Conservation (phyloP, 306 rosid genomes). For the Inga oerstediana region DNA sequence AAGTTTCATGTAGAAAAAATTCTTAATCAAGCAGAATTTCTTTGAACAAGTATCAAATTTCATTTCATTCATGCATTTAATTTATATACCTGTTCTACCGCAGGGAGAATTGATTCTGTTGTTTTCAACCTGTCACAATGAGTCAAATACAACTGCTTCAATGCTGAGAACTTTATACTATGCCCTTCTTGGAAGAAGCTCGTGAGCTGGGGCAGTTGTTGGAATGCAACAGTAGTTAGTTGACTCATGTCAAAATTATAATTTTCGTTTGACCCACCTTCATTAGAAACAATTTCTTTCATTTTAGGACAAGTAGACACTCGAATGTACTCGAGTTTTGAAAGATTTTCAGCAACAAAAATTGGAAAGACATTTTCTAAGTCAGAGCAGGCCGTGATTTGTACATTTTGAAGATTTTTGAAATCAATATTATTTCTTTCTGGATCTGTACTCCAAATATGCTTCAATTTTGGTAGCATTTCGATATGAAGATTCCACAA, state of each 20-base stretch:
- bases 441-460: not conserved
- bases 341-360: conserved; percentile 6
- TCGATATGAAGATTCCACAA: not conserved
- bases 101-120: not conserved
- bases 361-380: not conserved
- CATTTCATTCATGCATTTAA: not conserved
- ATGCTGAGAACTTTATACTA: conserved; percentile 1
- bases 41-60: not conserved
- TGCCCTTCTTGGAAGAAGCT: not conserved
- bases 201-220: not conserved
- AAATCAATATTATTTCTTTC: not conserved
- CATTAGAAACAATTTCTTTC: conserved; percentile 8
- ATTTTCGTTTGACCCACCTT: not conserved
- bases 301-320: not conserved
- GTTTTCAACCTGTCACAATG: not conserved
- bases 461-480: conserved; percentile 18
- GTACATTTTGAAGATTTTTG: not conserved
- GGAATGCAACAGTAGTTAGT: not conserved
- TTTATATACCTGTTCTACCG: conserved; percentile 17
- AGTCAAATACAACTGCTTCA: not conserved
- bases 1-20: not conserved
- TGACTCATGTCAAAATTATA: not conserved
- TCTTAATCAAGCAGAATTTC: not conserved
- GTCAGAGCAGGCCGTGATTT: not conserved
- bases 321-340: not conserved